phyloP scores from a whole-genome alignment of 345 rosid species.

The Brassica nigra region DNA sequence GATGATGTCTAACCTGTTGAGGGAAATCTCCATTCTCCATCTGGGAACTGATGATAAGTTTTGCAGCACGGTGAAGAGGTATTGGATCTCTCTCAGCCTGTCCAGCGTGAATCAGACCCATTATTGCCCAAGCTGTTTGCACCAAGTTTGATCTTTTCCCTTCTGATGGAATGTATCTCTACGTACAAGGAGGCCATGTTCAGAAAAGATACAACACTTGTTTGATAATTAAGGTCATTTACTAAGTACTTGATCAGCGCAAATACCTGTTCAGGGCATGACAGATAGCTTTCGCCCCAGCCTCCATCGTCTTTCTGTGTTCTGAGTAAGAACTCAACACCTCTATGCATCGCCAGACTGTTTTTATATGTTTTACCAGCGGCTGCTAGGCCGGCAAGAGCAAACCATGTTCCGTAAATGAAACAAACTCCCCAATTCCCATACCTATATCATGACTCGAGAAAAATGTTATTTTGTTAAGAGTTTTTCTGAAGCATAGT shows the following conservation, averaged over 20 bases:
- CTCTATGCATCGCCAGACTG: slow-evolving; percentile 41
- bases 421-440: slow-evolving; percentile 56
- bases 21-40: slow-evolving; percentile 68
- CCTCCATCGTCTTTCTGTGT: slow-evolving; percentile 57
- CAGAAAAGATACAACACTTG: neutral
- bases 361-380: slow-evolving; percentile 48
- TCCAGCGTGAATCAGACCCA: slow-evolving; percentile 44
- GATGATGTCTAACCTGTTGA: slow-evolving; percentile 52
- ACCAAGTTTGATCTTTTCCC: slow-evolving; percentile 39
- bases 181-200: neutral
- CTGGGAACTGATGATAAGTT: slow-evolving; percentile 65
- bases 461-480: neutral
- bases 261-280: slow-evolving; percentile 39
- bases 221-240: neutral
- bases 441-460: slow-evolving; percentile 38
- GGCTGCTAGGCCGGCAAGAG: slow-evolving; percentile 47
- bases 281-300: slow-evolving; percentile 50
- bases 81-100: slow-evolving; percentile 61
- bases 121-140: slow-evolving; percentile 43
- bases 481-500: neutral
- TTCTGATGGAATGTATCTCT: slow-evolving; percentile 42
- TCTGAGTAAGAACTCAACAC: slow-evolving; percentile 46
- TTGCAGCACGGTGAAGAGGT: slow-evolving; percentile 67
- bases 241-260: neutral
- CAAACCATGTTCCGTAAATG: slow-evolving; percentile 56